Percentiles rank a stretch among this genome's conserved stretches.
These are phyloP conservation scores for Oryza glumipatula DNA, from an alignment of 176 grass and related monocot genomes.

Conservation along the genomic window DNA sequence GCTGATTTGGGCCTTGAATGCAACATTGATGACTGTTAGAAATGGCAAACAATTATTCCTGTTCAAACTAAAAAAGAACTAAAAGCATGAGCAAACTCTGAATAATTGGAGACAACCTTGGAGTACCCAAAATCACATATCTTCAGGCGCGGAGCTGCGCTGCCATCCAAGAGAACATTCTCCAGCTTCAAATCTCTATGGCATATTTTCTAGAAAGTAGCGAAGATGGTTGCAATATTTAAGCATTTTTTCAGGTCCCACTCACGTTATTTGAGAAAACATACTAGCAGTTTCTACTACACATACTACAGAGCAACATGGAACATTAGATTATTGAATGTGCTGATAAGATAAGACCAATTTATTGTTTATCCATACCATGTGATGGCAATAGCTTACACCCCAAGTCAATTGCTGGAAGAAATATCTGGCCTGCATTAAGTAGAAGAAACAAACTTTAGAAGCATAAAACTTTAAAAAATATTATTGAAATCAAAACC, in stretches of 20 bases:
- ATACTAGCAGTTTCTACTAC: slow-evolving; percentile 27
- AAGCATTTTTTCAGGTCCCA: slow-evolving; percentile 41
- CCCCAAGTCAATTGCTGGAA: slow-evolving; percentile 83
- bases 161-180: slow-evolving; percentile 78
- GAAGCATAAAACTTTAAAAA: slow-evolving; percentile 5
- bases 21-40: slow-evolving; percentile 67
- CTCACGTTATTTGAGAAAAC: slow-evolving; percentile 44
- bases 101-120: slow-evolving; percentile 52
- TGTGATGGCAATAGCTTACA: slow-evolving; percentile 77
- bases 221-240: slow-evolving; percentile 37
- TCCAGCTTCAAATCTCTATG: slow-evolving; percentile 89
- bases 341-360: slow-evolving; percentile 5
- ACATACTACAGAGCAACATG: slow-evolving; percentile 38
- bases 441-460: slow-evolving; percentile 5
- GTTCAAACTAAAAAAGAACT: slow-evolving; percentile 22
- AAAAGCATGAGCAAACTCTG: not conserved
- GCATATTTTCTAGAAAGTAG: slow-evolving; percentile 78
- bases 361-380: slow-evolving; percentile 54
- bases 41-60: slow-evolving; percentile 24
- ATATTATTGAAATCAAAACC: not conserved
- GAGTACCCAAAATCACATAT: slow-evolving; percentile 93
- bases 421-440: slow-evolving; percentile 75
- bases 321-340: slow-evolving; percentile 7
- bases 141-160: slow-evolving; percentile 64
- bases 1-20: slow-evolving; percentile 92